phyloP scores from a whole-genome alignment of 2,329 filamentous ascomycete species.

The Zymoseptoria brevis region DNA sequence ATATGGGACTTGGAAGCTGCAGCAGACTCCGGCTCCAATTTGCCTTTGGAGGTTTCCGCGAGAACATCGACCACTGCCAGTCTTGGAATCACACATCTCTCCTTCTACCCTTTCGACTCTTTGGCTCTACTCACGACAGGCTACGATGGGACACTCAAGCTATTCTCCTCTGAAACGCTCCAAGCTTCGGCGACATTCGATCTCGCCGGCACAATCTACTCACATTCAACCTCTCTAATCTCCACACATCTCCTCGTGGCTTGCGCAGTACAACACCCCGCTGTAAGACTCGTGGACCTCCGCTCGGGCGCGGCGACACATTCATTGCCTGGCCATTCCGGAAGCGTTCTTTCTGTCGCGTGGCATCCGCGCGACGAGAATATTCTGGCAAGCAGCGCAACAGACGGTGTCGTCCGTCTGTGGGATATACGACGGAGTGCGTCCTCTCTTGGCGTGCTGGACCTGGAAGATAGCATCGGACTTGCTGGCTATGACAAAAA shows the following conservation, averaged over 20 bases:
- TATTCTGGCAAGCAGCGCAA: conserved; percentile 73
- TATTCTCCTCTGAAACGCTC: conserved; percentile 61
- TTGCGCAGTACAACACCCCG: conserved; percentile 77
- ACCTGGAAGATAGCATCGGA: conserved; percentile 76
- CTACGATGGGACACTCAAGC: conserved; percentile 68
- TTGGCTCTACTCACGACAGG: conserved; percentile 68
- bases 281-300: conserved; percentile 77
- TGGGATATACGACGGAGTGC: conserved; percentile 82
- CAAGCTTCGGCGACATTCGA: conserved; percentile 58
- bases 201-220: conserved; percentile 61
- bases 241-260: conserved; percentile 71
- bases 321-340: conserved; percentile 43
- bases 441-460: conserved; percentile 66
- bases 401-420: conserved; percentile 72
- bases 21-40: conserved; percentile 9
- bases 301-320: conserved; percentile 64
- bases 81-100: conserved; percentile 66
- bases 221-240: conserved; percentile 68
- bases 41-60: conserved; percentile 11
- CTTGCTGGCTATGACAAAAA: conserved; percentile 43
- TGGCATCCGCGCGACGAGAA: conserved; percentile 81
- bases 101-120: conserved; percentile 71
- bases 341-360: conserved; percentile 52
- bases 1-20: conserved; percentile 76
- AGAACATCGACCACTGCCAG: conserved; percentile 45